phyloP scores from a whole-genome alignment of 192 early-diverging fungal genomes.

The Umbelopsis vinacea region DNA sequence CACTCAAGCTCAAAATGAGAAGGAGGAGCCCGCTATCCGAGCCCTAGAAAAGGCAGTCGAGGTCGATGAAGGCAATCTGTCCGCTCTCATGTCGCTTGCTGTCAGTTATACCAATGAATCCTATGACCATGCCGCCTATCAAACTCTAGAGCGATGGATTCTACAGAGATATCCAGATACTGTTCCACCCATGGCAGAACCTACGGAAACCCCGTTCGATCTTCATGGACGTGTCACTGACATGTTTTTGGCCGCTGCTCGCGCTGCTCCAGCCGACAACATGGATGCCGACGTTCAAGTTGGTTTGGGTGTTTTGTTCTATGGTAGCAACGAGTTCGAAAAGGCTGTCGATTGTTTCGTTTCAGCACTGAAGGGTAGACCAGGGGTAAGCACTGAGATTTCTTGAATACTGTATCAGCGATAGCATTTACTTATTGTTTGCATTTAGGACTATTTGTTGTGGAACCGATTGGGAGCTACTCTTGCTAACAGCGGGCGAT shows the following conservation, averaged over 20 bases:
- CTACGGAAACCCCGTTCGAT: constrained; percentile 53
- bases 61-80: constrained; percentile 71
- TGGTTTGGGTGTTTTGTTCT: constrained; percentile 95
- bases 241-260: constrained; percentile 81
- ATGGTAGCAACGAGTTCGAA: constrained; percentile 85
- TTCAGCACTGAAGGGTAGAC: constrained; percentile 82
- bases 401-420: neutral
- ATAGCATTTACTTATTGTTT: neutral
- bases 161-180: constrained; percentile 70
- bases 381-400: constrained; percentile 44
- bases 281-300: constrained; percentile 95
- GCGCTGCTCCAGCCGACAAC: constrained; percentile 50
- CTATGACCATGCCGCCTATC: constrained; percentile 88
- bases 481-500: constrained; percentile 82
- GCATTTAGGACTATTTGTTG: constrained; percentile 78
- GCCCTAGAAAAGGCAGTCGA: constrained; percentile 85
- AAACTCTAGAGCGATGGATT: constrained; percentile 91
- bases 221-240: constrained; percentile 74
- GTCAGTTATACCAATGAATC: constrained; percentile 98
- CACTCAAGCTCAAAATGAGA: constrained; percentile 97
- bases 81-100: constrained; percentile 75
- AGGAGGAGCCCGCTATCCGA: constrained; percentile 92
- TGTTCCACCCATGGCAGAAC: constrained; percentile 34
- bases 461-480: constrained; percentile 99
- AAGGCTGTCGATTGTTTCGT: constrained; percentile 99